These are phyloP conservation scores for Ophiostoma australiae DNA, from an alignment of 2,329 filamentous ascomycete species.

Conservation along the genomic window DNA sequence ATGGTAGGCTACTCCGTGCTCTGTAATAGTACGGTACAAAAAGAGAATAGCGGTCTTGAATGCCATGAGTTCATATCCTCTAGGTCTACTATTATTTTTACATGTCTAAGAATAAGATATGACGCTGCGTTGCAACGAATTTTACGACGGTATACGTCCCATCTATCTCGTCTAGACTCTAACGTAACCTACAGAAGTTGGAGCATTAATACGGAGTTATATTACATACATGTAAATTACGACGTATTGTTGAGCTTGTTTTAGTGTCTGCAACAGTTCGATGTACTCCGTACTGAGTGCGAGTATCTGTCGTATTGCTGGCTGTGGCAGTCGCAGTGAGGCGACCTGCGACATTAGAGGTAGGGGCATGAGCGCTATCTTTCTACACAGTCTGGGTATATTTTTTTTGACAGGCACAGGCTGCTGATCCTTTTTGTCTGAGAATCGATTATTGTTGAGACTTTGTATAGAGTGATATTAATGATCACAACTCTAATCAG, in stretches of 20 bases:
- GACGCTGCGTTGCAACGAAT: slow-evolving; percentile 4
- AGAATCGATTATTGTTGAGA: not conserved
- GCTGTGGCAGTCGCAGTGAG: not conserved
- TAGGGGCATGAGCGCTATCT: not conserved
- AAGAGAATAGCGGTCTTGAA: not conserved
- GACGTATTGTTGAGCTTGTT: not conserved
- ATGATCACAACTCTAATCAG: not conserved
- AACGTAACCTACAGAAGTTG: not conserved
- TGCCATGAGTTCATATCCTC: not conserved
- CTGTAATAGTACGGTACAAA: no score
- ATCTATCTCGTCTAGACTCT: not conserved
- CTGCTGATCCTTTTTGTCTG: not conserved
- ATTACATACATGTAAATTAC: not conserved
- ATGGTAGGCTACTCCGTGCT: not conserved
- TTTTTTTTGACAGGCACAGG: not conserved
- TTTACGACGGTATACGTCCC: not conserved
- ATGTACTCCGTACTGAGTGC: no score
- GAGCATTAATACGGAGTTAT: slow-evolving; percentile 1
- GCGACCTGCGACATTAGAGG: slow-evolving; percentile 1
- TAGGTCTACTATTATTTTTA: not conserved
- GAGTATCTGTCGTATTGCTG: not conserved
- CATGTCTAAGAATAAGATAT: not conserved
- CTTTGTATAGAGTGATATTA: no score
- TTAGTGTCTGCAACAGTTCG: not conserved
- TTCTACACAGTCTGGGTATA: no score